A percentile compares a stretch with the other conserved stretches of the same genome.
phyloP scores from a whole-genome alignment of 2,329 filamentous ascomycete species.

The Emergomyces orientalis region DNA sequence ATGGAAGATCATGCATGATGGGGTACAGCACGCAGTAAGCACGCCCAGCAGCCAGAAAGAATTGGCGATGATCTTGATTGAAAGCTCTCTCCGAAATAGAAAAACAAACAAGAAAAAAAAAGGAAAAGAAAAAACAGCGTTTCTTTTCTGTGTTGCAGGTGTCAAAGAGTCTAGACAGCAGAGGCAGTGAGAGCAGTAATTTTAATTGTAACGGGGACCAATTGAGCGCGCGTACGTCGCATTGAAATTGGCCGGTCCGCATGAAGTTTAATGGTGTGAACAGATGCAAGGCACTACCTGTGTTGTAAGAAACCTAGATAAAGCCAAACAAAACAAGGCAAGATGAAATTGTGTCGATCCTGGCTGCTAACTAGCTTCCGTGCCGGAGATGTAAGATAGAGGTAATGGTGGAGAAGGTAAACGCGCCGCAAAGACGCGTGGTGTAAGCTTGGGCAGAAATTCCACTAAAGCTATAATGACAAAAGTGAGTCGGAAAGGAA shows the following conservation, averaged over 20 bases:
- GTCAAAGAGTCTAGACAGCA: neutral
- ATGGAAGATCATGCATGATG: neutral
- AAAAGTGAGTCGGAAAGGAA: neutral
- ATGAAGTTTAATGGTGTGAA: neutral
- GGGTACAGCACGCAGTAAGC: neutral
- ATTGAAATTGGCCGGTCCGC: neutral
- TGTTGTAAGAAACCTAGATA: neutral
- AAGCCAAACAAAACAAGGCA: neutral
- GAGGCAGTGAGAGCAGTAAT: neutral
- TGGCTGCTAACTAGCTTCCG: neutral
- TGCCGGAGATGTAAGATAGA: too few species aligned
- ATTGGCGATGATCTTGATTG: neutral
- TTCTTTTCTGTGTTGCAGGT: neutral
- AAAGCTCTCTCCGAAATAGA: neutral
- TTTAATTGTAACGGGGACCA: neutral
- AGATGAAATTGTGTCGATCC: neutral
- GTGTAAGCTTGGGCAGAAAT: neutral
- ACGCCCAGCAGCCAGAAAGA: neutral
- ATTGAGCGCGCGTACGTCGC: neutral
- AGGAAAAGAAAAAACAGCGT: neutral
- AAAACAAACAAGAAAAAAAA: neutral
- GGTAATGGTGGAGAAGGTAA: neutral
- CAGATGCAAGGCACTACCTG: constrained; percentile 7
- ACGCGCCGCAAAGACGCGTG: neutral
- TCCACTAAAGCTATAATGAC: neutral